Conservation (phyloP, 768 basidiomycete genomes). For the Clitopilus hobsonii region DNA sequence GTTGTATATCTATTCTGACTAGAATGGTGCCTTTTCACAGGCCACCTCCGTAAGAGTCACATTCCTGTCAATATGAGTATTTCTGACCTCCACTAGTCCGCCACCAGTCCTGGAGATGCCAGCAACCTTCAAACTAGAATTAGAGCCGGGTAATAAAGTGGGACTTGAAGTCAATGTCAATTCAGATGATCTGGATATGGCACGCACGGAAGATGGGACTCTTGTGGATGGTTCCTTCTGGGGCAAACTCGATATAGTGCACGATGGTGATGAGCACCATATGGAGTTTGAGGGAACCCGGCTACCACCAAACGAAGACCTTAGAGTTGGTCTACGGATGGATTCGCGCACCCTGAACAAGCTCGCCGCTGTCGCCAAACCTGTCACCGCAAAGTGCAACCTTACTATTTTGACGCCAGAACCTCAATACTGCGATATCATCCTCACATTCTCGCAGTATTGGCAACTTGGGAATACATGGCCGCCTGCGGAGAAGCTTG, state of each 20-base stretch:
- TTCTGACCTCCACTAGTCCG: slow-evolving; percentile 30
- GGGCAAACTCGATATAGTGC: slow-evolving; percentile 83
- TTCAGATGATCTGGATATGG: slow-evolving; percentile 87
- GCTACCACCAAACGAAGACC: slow-evolving; percentile 55
- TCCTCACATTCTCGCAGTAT: slow-evolving; percentile 61
- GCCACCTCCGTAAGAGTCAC: slow-evolving; percentile 38
- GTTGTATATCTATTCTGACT: slow-evolving; percentile 13
- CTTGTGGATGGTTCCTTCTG: slow-evolving; percentile 82
- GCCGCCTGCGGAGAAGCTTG: slow-evolving; percentile 69
- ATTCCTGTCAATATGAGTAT: neutral
- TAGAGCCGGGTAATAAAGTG: slow-evolving; percentile 73
- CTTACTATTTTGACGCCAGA: slow-evolving; percentile 69
- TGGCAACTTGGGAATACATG: slow-evolving; percentile 77
- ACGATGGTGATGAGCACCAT: slow-evolving; percentile 69
- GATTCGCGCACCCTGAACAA: slow-evolving; percentile 77
- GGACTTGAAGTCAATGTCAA: slow-evolving; percentile 75
- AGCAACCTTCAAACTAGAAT: slow-evolving; percentile 78
- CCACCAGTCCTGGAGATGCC: slow-evolving; percentile 85
- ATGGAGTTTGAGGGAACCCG: slow-evolving; percentile 84
- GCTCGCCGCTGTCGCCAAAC: slow-evolving; percentile 70
- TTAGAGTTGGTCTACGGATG: slow-evolving; percentile 64
- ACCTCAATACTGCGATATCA: slow-evolving; percentile 77
- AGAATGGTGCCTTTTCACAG: slow-evolving; percentile 28
- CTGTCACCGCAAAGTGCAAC: slow-evolving; percentile 71
- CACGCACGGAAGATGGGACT: slow-evolving; percentile 86